These are phyloP conservation scores for Eucalyptus marginata DNA, from an alignment of 345 rosid species.

Conservation along the genomic window DNA sequence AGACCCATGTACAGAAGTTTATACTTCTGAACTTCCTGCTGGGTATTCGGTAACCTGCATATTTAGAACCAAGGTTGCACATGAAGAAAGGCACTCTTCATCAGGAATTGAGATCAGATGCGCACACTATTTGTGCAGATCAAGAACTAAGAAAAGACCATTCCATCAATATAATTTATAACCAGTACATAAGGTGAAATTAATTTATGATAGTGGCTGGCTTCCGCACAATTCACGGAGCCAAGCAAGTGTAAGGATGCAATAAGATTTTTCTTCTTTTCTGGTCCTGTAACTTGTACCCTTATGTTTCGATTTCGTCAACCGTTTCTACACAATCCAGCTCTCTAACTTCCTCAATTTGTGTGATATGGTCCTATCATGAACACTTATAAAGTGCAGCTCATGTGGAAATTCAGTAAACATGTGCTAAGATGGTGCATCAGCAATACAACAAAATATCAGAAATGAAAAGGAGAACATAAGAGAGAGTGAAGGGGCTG, in stretches of 20 bases:
- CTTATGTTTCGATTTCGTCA: neutral
- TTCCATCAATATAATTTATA: neutral
- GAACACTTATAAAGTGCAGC: neutral
- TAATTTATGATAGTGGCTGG: neutral
- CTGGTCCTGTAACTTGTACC: neutral
- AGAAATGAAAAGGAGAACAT: neutral
- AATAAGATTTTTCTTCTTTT: neutral
- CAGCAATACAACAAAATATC: neutral
- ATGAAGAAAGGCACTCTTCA: neutral
- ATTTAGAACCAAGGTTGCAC: neutral
- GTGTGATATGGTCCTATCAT: neutral
- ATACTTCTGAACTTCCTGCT: slow-evolving; percentile 95
- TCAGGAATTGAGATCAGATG: neutral
- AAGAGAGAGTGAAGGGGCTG: neutral
- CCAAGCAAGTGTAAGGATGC: neutral
- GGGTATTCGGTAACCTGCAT: slow-evolving; percentile 89
- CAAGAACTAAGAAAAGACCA: neutral
- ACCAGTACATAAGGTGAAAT: too few species aligned
- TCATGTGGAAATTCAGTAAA: neutral
- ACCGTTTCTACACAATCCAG: neutral
- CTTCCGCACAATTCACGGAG: neutral
- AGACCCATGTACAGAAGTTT: slow-evolving; percentile 86
- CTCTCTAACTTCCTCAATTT: neutral
- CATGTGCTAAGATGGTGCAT: neutral
- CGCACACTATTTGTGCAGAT: neutral